Evolutionary conservation across 352 stramenopile species (phyloP).

Genomic region (Phytophthora ohioensis): DNA sequence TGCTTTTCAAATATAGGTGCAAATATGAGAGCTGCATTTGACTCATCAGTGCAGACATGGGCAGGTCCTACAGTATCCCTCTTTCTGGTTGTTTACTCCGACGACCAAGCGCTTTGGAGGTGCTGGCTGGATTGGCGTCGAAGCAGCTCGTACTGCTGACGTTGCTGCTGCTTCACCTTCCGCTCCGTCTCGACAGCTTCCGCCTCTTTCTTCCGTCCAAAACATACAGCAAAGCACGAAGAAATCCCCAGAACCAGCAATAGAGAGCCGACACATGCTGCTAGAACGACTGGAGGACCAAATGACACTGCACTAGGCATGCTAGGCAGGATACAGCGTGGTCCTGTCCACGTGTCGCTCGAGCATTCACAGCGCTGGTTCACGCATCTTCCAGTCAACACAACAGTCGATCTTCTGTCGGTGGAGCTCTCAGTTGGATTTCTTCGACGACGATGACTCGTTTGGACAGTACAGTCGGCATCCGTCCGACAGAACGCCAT

Average conservation of each 20-base stretch:
- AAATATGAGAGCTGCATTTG: neutral
- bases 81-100: conserved; percentile 6
- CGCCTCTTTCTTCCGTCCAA: conserved; percentile 21
- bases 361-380: conserved; percentile 53
- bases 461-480: conserved; percentile 67
- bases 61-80: no score
- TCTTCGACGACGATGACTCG: conserved; percentile 1
- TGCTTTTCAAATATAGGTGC: neutral
- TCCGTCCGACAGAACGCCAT: conserved; percentile 64
- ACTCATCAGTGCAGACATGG: neutral
- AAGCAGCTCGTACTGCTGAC: conserved; percentile 34
- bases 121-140: conserved; percentile 34
- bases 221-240: conserved; percentile 29
- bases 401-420: conserved; percentile 6
- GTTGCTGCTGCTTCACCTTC: conserved; percentile 43
- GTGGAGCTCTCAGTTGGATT: neutral
- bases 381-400: conserved; percentile 50
- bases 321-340: conserved; percentile 54
- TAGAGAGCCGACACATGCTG: conserved; percentile 24
- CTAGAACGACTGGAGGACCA: conserved; percentile 33
- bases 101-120: conserved; percentile 35
- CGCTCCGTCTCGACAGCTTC: conserved; percentile 25
- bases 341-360: conserved; percentile 49
- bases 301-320: conserved; percentile 25
- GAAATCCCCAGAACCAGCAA: conserved; percentile 26